These are phyloP conservation scores for Berberis vulgaris DNA, from an alignment of 164 flowering plant species.

Conservation along the genomic window DNA sequence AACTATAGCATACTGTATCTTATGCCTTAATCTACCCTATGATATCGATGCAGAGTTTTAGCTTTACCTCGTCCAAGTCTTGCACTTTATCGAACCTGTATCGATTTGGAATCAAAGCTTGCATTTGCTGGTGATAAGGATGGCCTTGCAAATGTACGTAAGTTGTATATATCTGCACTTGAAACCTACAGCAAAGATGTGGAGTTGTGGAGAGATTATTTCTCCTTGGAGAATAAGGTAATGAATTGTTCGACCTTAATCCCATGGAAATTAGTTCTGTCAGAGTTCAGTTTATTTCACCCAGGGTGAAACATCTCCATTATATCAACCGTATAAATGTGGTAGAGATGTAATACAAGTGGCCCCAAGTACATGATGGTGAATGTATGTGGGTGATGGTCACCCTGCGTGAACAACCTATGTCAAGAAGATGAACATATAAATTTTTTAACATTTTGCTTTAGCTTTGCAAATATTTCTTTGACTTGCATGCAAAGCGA, in stretches of 20 bases:
- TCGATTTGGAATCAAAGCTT: conserved; percentile 71
- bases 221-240: conserved; percentile 73
- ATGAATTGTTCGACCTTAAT: background rate
- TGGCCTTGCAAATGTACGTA: conserved; percentile 58
- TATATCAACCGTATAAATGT: no score
- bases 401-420: no score
- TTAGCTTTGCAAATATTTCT: no score
- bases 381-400: no score
- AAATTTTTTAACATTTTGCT: no score
- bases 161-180: conserved; percentile 70
- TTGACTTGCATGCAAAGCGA: no score
- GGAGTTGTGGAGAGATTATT: conserved; percentile 65
- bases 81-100: conserved; percentile 47
- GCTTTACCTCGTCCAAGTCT: conserved; percentile 75
- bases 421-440: no score
- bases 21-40: background rate
- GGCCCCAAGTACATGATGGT: no score
- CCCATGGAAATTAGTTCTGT: background rate
- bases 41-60: conserved; percentile 44
- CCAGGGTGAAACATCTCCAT: background rate
- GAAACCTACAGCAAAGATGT: conserved; percentile 48
- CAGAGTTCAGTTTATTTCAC: background rate
- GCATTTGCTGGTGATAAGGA: conserved; percentile 49
- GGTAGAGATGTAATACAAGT: no score
- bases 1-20: background rate